Percentiles rank a stretch among this genome's conserved stretches.
Conservation (phyloP, 352 stramenopile species). For the Globisporangium uncinulatum region DNA sequence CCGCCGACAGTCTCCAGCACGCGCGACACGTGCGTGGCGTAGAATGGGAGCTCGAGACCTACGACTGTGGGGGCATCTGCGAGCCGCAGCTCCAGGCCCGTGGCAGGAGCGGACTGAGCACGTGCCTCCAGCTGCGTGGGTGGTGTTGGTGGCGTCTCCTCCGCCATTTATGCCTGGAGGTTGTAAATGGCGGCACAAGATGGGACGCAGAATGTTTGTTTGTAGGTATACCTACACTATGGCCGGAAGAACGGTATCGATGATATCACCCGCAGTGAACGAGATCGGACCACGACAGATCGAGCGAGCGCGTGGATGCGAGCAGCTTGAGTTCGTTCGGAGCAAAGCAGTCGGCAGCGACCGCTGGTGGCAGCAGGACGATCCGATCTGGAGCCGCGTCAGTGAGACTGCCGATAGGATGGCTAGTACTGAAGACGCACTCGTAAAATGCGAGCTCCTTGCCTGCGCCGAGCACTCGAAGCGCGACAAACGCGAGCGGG, state of each 20-base stretch:
- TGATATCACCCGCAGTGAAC: conserved; percentile 6
- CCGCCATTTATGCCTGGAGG: too few species aligned
- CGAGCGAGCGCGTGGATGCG: background rate
- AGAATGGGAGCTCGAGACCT: conserved; percentile 62
- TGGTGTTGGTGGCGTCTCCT: too few species aligned
- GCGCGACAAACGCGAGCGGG: conserved; percentile 24
- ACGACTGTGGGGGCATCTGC: conserved; percentile 42
- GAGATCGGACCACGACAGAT: conserved; percentile 3
- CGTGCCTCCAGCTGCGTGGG: too few species aligned
- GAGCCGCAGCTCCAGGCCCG: conserved; percentile 24
- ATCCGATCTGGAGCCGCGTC: background rate
- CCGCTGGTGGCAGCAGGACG: background rate
- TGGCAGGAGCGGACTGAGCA: too few species aligned
- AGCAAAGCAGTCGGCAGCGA: background rate
- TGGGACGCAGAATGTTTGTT: too few species aligned
- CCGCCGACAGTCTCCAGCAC: conserved; percentile 62
- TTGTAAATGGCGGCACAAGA: too few species aligned
- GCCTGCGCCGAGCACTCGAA: conserved; percentile 1
- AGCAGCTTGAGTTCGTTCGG: background rate
- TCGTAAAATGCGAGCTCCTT: conserved; percentile 4
- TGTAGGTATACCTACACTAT: background rate
- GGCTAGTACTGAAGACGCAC: background rate
- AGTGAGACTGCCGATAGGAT: background rate
- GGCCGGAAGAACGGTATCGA: background rate
- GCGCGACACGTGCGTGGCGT: conserved; percentile 32